Evolutionary conservation across 2,329 filamentous ascomycete genomes (phyloP), one percentile per base, ranked within the genome.

Genomic region (Claviceps sp.): DNA sequence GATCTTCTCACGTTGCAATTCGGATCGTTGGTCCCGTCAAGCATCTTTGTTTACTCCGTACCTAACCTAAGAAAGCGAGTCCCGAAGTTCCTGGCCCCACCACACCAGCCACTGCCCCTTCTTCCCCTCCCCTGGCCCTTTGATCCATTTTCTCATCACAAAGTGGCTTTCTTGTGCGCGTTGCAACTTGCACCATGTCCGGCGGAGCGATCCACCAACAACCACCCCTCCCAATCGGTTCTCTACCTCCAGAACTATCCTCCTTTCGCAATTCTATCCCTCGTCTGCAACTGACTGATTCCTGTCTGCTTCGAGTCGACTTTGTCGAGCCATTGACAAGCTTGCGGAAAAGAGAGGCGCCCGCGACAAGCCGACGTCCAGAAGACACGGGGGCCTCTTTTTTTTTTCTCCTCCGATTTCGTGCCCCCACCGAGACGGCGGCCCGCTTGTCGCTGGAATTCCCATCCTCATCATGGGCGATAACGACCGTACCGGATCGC

Each of bases 151-250:
- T 34, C 16, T 34, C 24, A 40, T 16, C 38, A 40, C 37, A 49
- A 49, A 18, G 36, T 18, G n/a, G 14, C 26, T 42, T 48, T 48
- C 30, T 42, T 48, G 37, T 44, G 41, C 46, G 38, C 46, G 6
- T 49, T n/a, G 43, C 22, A 42, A 41, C 22, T 45, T 47, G 38
- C 18, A 30, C 49, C 46, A 43, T 49, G 49, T 47, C 45, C 49
- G 44, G 49, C 47, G 42, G 49, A 41, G 52, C 41, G 47, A 43
- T 54, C 49, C 52, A 54, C 42, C 46, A 51, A 54, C 42, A 34
- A 51, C 9, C 45, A 54, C 34, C 34, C 42, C 42, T 16, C 45
- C 30, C 24, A 37, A 34, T 34, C 50, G 43, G 26, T 34, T 46
- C 38, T 54, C 16, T 14, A 45, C n/a, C 46, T 36, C 18, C 42